These are phyloP conservation scores for Basidiobolus meristosporus DNA, from an alignment of 371 early-diverging fungal species.

Conservation along the genomic window DNA sequence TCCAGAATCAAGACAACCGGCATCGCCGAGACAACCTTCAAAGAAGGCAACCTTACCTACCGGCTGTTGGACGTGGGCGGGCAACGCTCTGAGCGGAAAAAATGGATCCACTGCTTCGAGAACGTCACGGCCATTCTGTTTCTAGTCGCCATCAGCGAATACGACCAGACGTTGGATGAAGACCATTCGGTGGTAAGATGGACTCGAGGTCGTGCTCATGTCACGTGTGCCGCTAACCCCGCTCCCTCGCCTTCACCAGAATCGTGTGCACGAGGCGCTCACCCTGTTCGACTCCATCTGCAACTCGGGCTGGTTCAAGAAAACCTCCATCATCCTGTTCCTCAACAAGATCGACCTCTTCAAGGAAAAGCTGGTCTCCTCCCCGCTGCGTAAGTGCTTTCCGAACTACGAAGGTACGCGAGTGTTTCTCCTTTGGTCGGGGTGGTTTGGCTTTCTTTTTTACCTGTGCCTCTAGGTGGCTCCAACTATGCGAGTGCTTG, in stretches of 20 bases:
- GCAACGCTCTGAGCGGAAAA: constrained; percentile 82
- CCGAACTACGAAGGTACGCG: constrained; percentile 64
- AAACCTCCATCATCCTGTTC: constrained; percentile 85
- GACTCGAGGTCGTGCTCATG: too few species aligned
- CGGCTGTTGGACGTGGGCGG: constrained; percentile 92
- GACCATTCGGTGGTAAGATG: constrained; percentile 76
- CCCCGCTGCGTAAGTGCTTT: constrained; percentile 64
- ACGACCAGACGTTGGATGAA: constrained; percentile 90
- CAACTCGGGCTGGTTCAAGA: constrained; percentile 83
- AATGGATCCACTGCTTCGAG: constrained; percentile 91
- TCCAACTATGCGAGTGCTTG: constrained; percentile 52
- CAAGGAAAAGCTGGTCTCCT: constrained; percentile 56
- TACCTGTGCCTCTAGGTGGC: constrained; percentile 8
- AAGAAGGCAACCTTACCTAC: constrained; percentile 65
- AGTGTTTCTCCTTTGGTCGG: background rate
- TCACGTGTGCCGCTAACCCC: background rate
- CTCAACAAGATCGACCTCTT: constrained; percentile 93
- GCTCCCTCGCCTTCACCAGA: constrained; percentile 6
- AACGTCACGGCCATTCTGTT: constrained; percentile 94
- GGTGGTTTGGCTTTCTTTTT: background rate
- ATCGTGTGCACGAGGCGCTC: constrained; percentile 82
- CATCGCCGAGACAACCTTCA: constrained; percentile 72
- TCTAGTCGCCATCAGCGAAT: constrained; percentile 83
- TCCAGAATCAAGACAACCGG: constrained; percentile 80
- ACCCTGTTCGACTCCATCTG: constrained; percentile 89